Conservation (phyloP, 164 flowering plant species). For the Akebia trifoliata region DNA sequence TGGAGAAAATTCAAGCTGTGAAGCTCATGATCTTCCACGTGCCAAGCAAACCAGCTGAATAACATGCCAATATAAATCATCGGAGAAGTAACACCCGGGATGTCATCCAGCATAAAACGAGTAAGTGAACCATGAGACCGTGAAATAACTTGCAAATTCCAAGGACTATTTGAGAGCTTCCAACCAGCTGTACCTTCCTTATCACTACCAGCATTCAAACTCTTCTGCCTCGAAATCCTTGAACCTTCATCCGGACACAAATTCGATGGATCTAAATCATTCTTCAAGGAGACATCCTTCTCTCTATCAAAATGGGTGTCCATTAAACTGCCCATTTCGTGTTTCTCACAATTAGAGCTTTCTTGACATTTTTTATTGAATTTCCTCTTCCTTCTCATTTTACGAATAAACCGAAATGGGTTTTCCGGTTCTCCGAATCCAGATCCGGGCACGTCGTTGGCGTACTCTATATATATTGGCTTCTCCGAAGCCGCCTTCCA, state of each 20-base stretch:
- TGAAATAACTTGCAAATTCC: conserved; percentile 95
- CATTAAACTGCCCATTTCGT: conserved; percentile 13
- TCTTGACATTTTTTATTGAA: conserved; percentile 23
- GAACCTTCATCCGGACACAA: conserved; percentile 19
- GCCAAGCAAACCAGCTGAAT: conserved; percentile 99
- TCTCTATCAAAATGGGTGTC: conserved; percentile 8
- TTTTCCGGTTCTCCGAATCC: conserved; percentile 82
- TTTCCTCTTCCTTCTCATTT: conserved; percentile 42
- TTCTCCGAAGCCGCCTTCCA: conserved; percentile 87
- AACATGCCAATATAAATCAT: conserved; percentile 98
- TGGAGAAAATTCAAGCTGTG: conserved; percentile 97
- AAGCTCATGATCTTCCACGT: conserved; percentile 99
- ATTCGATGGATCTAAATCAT: conserved; percentile 18
- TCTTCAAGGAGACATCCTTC: conserved; percentile 12
- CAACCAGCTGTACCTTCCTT: conserved; percentile 88
- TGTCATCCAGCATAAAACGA: conserved; percentile 95
- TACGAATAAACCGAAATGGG: conserved; percentile 39
- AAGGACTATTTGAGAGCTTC: conserved; percentile 95
- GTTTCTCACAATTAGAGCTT: conserved; percentile 23
- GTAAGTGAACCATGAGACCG: conserved; percentile 94
- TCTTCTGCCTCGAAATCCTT: conserved; percentile 22
- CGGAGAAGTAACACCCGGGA: conserved; percentile 98
- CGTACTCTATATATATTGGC: conserved; percentile 89
- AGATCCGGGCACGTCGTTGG: conserved; percentile 97
- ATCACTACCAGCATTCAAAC: conserved; percentile 24